Base-by-base conservation (phyloP, 148 eudicot species). In the Diospyros lotus region DNA sequence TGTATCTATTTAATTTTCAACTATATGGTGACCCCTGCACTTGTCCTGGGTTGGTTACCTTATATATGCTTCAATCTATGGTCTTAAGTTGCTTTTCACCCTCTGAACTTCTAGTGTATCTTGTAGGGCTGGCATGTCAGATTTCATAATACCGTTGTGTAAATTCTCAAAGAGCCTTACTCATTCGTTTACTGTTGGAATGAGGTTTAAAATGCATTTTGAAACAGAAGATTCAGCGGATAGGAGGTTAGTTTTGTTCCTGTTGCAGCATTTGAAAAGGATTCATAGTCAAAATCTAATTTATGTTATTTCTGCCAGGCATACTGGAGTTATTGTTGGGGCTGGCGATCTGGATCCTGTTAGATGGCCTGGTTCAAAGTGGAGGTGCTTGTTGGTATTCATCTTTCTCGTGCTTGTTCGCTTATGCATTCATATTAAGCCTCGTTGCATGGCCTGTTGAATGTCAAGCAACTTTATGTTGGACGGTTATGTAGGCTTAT, bases 311-410 rank as follows among this genome's bases (percentile, higher is more conserved):
- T 63, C 73, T 77, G 71, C 70, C 86, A 93, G 96, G 89, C 91
- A 79, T 82, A 83, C 91, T 18, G 99, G 99, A 42, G 86, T 96
- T 2, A 81, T 96, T 66, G 83, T 88, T 55, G 97, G 99, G 58
- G 78, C 87, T 61, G 73, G 90, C 65, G 99, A 91, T 77, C 73
- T 84, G 28, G 99, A 96, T 84, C 98, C 97, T 38, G 76, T 80
- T 63, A 87, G 91, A 65, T 96, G 99, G 99, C 89, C 93, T 44
- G 91, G 99, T 66, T 96, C 99, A 9, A 96, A 91, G 77, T 96
- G 99, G 99, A 91, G 89, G 83, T 86, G 91, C 90, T 73, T 96
- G 44, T 78, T 87, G 98, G 99, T 96, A 90, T 61, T 87, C 63
- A 41, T 54, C 14, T 59, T 1, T 9, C 51, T 48, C 41, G 39